Percentiles rank a stretch among this genome's conserved stretches.
Conservation (phyloP, 2,329 filamentous ascomycete genomes). For the Calonectria henricotiae region DNA sequence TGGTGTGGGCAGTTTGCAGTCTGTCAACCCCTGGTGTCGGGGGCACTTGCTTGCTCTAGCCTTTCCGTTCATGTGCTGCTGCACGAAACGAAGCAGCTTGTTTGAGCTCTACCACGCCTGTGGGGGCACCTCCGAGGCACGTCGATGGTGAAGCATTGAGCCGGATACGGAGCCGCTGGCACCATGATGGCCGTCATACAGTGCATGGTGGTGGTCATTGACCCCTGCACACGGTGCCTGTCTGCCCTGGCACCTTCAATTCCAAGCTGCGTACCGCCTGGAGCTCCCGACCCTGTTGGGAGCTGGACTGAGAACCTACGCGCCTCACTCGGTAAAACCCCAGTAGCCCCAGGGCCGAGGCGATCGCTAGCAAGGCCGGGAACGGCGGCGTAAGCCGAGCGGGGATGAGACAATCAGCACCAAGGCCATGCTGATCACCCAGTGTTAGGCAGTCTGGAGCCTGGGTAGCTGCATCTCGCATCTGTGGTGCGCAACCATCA, state of each 20-base stretch:
- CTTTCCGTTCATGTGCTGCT: conserved; percentile 25
- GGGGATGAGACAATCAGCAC: conserved; percentile 39
- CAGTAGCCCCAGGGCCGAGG: conserved; percentile 21
- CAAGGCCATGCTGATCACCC: conserved; percentile 20
- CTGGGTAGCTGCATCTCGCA: conserved; percentile 4
- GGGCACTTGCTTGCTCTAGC: conserved; percentile 21
- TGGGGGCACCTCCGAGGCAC: conserved; percentile 22
- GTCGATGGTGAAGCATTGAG: conserved; percentile 24
- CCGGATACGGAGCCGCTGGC: conserved; percentile 24
- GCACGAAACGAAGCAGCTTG: conserved; percentile 38
- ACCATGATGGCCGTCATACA: conserved; percentile 33
- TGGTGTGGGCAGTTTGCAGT: conserved; percentile 26
- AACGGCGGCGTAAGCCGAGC: conserved; percentile 37
- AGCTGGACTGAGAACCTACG: conserved; percentile 20
- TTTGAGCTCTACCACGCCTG: conserved; percentile 26
- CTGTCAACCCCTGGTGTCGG: conserved; percentile 10
- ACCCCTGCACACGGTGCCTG: conserved; percentile 30
- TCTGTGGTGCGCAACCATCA: conserved; percentile 9
- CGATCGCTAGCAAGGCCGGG: conserved; percentile 26
- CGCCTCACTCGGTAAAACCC: conserved; percentile 31
- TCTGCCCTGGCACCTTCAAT: conserved; percentile 26
- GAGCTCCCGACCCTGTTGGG: conserved; percentile 9
- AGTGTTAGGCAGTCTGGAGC: conserved; percentile 37
- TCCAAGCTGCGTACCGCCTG: conserved; percentile 17
- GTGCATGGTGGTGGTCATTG: conserved; percentile 18